These are phyloP conservation scores for Ramaria sp. DNA, from an alignment of 768 basidiomycete genomes.

Conservation along the genomic window DNA sequence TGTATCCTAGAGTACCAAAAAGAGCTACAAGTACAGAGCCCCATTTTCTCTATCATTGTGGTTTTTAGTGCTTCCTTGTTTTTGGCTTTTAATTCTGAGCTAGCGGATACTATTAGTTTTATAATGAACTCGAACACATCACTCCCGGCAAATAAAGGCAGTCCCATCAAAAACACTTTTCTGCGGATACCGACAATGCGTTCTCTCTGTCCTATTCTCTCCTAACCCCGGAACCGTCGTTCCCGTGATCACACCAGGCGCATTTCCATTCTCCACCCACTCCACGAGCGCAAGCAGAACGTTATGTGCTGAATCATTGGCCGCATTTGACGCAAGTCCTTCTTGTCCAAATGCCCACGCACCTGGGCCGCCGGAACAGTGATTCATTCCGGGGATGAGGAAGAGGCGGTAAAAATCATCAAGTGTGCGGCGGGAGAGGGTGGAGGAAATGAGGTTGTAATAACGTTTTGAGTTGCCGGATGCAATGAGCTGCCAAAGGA, in stretches of 20 bases:
- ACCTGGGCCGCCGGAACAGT: slow-evolving; percentile 20
- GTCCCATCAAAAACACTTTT: background rate
- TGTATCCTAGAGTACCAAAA: too few species aligned
- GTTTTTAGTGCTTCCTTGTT: too few species aligned
- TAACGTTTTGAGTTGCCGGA: slow-evolving; percentile 18
- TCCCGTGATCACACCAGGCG: slow-evolving; percentile 17
- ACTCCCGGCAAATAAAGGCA: background rate
- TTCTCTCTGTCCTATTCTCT: background rate
- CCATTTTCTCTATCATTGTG: too few species aligned
- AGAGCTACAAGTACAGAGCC: too few species aligned
- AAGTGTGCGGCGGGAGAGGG: slow-evolving; percentile 13
- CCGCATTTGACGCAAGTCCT: slow-evolving; percentile 1
- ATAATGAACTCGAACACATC: too few species aligned
- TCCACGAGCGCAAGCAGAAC: slow-evolving; percentile 21
- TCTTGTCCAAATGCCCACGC: slow-evolving; percentile 20
- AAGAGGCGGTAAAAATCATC: slow-evolving; percentile 24
- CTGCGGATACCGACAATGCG: slow-evolving; percentile 8
- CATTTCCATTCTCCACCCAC: slow-evolving; percentile 23
- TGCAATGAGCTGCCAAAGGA: slow-evolving; percentile 18
- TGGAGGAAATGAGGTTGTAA: slow-evolving; percentile 15
- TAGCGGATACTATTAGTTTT: too few species aligned
- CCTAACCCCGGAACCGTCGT: background rate
- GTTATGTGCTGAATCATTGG: slow-evolving; percentile 16
- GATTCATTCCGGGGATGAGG: slow-evolving; percentile 23
- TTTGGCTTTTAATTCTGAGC: too few species aligned